Conservation (phyloP, 371 early-diverging fungal genomes). For the Apophysomyces ossiformis region DNA sequence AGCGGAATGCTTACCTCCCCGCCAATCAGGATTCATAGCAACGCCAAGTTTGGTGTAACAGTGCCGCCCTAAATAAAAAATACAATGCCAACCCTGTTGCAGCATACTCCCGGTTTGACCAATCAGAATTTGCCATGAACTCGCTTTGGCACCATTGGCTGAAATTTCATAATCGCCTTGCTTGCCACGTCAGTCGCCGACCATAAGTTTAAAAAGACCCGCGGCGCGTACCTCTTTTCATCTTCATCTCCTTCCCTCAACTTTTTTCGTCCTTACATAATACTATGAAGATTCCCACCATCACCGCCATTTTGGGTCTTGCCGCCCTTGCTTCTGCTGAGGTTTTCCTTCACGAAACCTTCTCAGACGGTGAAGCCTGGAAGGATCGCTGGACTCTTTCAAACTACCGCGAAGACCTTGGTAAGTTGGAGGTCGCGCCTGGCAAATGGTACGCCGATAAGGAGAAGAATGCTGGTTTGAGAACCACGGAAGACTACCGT, state of each 20-base stretch:
- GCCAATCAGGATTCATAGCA: too few relatives aligned
- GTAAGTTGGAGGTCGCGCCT: conserved; percentile 72
- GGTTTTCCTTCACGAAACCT: conserved; percentile 89
- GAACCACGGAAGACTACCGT: conserved; percentile 82
- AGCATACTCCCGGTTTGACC: not conserved
- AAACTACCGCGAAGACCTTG: conserved; percentile 71
- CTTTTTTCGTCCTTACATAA: conserved; percentile 13
- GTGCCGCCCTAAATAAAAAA: not conserved
- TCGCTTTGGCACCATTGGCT: conserved; percentile 1
- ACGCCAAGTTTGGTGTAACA: too few relatives aligned
- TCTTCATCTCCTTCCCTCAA: conserved; percentile 10
- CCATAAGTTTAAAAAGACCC: not conserved
- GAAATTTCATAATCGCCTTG: conserved; percentile 5
- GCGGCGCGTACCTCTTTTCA: conserved; percentile 10
- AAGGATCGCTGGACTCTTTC: conserved; percentile 81
- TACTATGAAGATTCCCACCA: conserved; percentile 61
- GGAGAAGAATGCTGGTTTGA: conserved; percentile 69
- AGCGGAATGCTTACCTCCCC: too few relatives aligned
- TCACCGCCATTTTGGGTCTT: conserved; percentile 66
- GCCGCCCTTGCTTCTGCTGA: conserved; percentile 71
- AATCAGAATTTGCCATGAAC: conserved; percentile 5
- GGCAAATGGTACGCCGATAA: conserved; percentile 86
- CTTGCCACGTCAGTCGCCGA: conserved; percentile 7
- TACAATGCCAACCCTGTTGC: not conserved
- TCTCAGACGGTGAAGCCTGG: conserved; percentile 69